Evolutionary conservation across 2,329 filamentous ascomycete species (phyloP).

Genomic region (Claviceps arundinis): DNA sequence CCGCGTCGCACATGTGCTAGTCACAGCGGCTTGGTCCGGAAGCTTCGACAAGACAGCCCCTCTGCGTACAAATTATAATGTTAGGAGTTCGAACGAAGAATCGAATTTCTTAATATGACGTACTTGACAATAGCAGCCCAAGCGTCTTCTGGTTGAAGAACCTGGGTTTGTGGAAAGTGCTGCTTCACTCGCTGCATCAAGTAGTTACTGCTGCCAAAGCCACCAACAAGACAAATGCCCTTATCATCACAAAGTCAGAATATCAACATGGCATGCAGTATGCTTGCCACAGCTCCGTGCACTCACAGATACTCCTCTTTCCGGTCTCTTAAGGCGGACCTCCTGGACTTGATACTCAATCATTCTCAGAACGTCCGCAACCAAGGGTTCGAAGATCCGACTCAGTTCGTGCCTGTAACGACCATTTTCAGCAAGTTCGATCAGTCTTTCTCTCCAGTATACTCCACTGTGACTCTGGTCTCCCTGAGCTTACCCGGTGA

Average conservation of each 20-base stretch:
- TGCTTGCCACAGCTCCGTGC: background rate
- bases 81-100: background rate
- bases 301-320: background rate
- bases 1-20: background rate
- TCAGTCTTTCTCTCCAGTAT: background rate
- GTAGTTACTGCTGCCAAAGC: slow-evolving; percentile 4
- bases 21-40: background rate
- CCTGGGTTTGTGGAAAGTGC: slow-evolving; percentile 1
- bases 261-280: background rate
- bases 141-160: slow-evolving; percentile 1
- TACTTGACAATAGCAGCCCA: slow-evolving; percentile 6
- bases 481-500: slow-evolving; percentile 8
- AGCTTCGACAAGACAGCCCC: slow-evolving; percentile 1
- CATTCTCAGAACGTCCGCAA: slow-evolving; percentile 9
- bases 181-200: background rate
- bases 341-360: slow-evolving; percentile 10
- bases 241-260: background rate
- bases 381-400: slow-evolving; percentile 10
- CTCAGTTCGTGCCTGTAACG: background rate
- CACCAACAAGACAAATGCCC: slow-evolving; percentile 4
- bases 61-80: background rate
- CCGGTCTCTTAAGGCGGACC: background rate
- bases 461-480: no score
- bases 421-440: background rate
- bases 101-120: background rate